Conservation (phyloP, 2,329 filamentous ascomycete species). For the Aspergillus pseudoterreus region DNA sequence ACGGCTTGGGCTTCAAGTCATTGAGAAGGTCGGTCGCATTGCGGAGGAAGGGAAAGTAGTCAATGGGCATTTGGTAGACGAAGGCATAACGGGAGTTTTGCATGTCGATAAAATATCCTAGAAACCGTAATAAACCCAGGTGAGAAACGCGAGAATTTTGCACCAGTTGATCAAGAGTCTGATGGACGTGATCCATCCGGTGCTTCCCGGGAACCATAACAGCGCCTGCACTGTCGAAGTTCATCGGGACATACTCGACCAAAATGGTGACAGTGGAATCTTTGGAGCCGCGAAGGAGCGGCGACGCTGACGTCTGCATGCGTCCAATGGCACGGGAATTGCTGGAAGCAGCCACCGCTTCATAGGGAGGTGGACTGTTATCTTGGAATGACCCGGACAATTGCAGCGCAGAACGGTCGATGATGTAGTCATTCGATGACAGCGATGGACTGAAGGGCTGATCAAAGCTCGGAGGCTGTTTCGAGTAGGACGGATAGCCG, state of each 20-base stretch:
- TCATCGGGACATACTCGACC: slow-evolving; percentile 41
- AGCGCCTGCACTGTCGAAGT: slow-evolving; percentile 31
- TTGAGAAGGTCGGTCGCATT: slow-evolving; percentile 37
- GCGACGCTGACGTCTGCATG: slow-evolving; percentile 36
- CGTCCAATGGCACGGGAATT: slow-evolving; percentile 41
- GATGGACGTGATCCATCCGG: slow-evolving; percentile 35
- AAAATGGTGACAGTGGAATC: slow-evolving; percentile 38
- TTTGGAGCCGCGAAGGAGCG: slow-evolving; percentile 27
- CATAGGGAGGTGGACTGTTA: slow-evolving; percentile 41
- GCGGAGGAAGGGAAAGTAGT: slow-evolving; percentile 42
- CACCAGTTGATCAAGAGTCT: slow-evolving; percentile 38
- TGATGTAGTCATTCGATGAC: slow-evolving; percentile 31
- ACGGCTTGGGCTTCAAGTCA: slow-evolving; percentile 36
- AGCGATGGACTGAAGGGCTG: slow-evolving; percentile 21
- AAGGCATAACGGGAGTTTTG: slow-evolving; percentile 56
- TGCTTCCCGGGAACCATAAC: slow-evolving; percentile 23
- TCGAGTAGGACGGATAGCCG: slow-evolving; percentile 20
- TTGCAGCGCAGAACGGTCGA: slow-evolving; percentile 38
- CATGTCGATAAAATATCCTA: slow-evolving; percentile 56
- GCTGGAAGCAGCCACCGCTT: slow-evolving; percentile 38
- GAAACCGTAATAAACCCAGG: slow-evolving; percentile 40
- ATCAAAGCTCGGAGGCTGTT: slow-evolving; percentile 11
- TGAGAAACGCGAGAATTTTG: slow-evolving; percentile 41
- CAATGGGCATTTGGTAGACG: slow-evolving; percentile 56
- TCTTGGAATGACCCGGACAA: slow-evolving; percentile 38